Evolutionary conservation across 257 asterid genomes (phyloP), one percentile per base, ranked within the genome.

Genomic region (Eustoma russellianum): DNA sequence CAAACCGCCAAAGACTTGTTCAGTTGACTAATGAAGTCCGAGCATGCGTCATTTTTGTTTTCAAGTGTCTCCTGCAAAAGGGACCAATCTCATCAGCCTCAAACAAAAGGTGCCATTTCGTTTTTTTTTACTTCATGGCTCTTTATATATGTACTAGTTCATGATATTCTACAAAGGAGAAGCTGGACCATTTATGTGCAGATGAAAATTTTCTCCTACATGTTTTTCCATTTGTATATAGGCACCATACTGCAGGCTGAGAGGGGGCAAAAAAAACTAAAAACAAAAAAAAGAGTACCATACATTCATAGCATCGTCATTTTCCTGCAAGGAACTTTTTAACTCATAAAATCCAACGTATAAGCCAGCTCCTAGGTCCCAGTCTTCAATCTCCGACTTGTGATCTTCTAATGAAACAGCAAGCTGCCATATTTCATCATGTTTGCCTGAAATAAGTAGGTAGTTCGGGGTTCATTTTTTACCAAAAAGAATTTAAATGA

Each of bases 301-400:
- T 70, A 80, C 90, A 48, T 70, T 76, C 83, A 73, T 72, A 62
- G 88, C 59, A 64, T 59, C 66, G 67, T 56, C 68, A 46, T 77
- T 95, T 67, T 82, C 92, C 67, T 65, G 81, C 71, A 89, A 69
- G 38, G 95, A 82, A 68, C 74, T 77, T 58, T 72, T 77, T 62
- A 84, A 70, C 33, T 66, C 45, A 63, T 82, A 88, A 78, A 74
- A 92, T 8, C 94, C 85, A 54, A 85, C 68, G 69, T 80, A 92
- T 64, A 92, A 57, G 71, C 95, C 99, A 62, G 94, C 96, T 57
- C 98, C 98, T 41, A 91, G 77, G 68, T 91, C 96, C 95, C 94
- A 91, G 58, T 87, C 83, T 77, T 87, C 96, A 57, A 84, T 91
- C 79, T 87, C 95, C 48, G 89, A 79, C 66, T 77, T 87, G 67